Evolutionary conservation across 768 basidiomycete species (phyloP), one percentile per base, ranked within the genome.

Genomic region (Lentinula sp.): DNA sequence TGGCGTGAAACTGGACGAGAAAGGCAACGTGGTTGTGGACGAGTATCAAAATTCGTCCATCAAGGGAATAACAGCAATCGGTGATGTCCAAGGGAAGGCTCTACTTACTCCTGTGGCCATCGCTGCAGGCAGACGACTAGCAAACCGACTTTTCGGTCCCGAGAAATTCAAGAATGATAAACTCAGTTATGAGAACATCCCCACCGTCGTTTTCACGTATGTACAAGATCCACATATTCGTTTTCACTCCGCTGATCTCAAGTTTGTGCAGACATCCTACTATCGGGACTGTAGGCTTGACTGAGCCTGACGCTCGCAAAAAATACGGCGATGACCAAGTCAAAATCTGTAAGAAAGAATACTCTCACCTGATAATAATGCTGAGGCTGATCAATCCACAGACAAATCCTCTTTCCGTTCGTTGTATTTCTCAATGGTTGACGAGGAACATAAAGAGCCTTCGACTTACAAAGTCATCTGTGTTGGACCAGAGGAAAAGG

Each of bases 71-170:
- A 87, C 80, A 48, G 85, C 94, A 2, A 87, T 98, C 60, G 97
- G 97, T 2, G 97, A 99, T 70, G 93, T 95, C 21, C 85, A 85
- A 65, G 97, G 97, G 63, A 95, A 97, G 73, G 91, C 86, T 46
- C 78, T 96, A 35, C 80, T 99, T 62, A 99, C 97, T 4, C 97
- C 97, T 15, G 97, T 99, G 9, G 97, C 97, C 45, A 96, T 99
- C 61, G 96, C 96, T 52, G 97, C 97, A 15, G 97, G 94, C 21
- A 79, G 97, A 62, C 78, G 94, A 63, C 77, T 98, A 42, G 81
- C 89, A 58, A 98, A 98, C 75, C 79, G 97, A 62, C 75, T 98
- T 50, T 99, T 93, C 68, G 97, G 97, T 9, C 87, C 87, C 2
- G 84, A 85, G 62, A 80, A 91, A 73, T 95, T 81, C 82, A 94